These are phyloP conservation scores for Candida neerlandica DNA, from an alignment of 1,139 yeast genomes.

Conservation along the genomic window DNA sequence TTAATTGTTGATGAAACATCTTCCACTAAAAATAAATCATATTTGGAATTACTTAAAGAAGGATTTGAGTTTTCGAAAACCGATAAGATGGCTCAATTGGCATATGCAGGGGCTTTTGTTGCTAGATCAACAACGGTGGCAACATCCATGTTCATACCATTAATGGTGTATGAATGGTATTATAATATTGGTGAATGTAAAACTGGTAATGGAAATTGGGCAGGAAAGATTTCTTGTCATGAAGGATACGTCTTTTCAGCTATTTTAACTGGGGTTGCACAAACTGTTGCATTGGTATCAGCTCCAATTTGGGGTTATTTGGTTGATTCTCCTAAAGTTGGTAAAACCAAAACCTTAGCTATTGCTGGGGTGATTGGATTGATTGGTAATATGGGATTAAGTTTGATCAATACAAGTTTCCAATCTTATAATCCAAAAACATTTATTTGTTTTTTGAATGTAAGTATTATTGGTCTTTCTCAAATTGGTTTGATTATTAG, in stretches of 20 bases:
- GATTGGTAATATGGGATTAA: constrained; percentile 35
- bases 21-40: constrained; percentile 10
- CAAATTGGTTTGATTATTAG: constrained; percentile 63
- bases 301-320: constrained; percentile 68
- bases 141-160: constrained; percentile 64
- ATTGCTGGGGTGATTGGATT: constrained; percentile 45
- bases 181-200: constrained; percentile 51
- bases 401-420: constrained; percentile 18
- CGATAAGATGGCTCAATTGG: constrained; percentile 43
- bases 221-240: constrained; percentile 49
- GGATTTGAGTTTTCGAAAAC: constrained; percentile 45
- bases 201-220: constrained; percentile 29
- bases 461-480: constrained; percentile 40
- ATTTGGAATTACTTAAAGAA: constrained; percentile 39
- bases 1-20: not conserved
- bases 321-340: constrained; percentile 46
- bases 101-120: constrained; percentile 64
- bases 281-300: constrained; percentile 54
- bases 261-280: constrained; percentile 67
- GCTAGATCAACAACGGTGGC: constrained; percentile 67
- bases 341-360: constrained; percentile 31
- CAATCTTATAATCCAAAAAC: constrained; percentile 37
- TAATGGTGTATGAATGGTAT: constrained; percentile 61
- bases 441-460: constrained; percentile 32
- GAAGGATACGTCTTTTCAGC: constrained; percentile 70